These are phyloP conservation scores for Licmophora abbreviata DNA, from an alignment of 108 stramenopile species.

Conservation along the genomic window DNA sequence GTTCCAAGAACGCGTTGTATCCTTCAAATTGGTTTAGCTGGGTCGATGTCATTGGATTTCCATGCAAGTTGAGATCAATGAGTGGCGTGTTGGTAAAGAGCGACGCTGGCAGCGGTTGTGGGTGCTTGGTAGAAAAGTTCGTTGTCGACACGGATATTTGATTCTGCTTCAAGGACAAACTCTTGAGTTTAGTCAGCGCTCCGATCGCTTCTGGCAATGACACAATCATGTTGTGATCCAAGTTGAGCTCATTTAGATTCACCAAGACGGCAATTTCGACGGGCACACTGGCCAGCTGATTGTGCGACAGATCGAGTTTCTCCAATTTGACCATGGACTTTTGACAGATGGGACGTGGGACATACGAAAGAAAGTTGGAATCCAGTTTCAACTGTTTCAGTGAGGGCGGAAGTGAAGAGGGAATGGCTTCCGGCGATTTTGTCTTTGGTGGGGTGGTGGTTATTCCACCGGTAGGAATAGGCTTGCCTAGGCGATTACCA, in stretches of 20 bases:
- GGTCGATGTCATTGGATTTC: constrained; percentile 67
- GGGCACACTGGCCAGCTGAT: constrained; percentile 57
- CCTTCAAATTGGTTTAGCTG: constrained; percentile 76
- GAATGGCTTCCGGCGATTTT: background rate
- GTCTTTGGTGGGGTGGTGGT: background rate
- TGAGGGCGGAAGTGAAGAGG: constrained; percentile 39
- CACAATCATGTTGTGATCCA: constrained; percentile 66
- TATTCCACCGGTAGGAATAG: background rate
- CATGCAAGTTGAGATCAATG: constrained; percentile 80
- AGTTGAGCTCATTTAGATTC: constrained; percentile 53
- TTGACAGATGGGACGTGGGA: constrained; percentile 33
- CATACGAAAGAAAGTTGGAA: constrained; percentile 38
- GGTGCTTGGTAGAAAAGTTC: constrained; percentile 32
- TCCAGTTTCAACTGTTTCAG: constrained; percentile 55
- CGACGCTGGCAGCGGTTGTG: constrained; percentile 67
- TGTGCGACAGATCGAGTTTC: constrained; percentile 60
- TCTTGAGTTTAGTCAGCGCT: constrained; percentile 53
- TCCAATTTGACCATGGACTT: constrained; percentile 34
- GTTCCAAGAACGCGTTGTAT: constrained; percentile 57
- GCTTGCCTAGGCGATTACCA: constrained; percentile 50
- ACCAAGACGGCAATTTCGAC: constrained; percentile 41
- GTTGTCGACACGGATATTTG: constrained; percentile 36
- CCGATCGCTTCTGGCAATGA: constrained; percentile 56
- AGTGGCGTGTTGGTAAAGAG: constrained; percentile 58
- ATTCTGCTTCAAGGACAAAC: constrained; percentile 60